Conservation (phyloP, 352 stramenopile genomes). For the Phytopythium ostracodes region DNA sequence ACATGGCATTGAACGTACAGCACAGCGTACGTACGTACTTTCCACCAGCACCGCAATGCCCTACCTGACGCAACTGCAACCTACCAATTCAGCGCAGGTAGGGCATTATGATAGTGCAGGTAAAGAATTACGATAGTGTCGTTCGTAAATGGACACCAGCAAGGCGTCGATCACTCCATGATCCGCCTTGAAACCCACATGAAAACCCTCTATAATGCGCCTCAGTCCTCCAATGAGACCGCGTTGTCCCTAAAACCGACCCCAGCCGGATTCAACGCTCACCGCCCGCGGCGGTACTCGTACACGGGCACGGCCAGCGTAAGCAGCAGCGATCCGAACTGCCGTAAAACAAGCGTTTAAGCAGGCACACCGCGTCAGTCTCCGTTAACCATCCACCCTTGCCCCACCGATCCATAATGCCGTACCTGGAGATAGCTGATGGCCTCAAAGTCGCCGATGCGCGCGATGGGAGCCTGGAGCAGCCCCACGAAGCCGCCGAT, state of each 20-base stretch:
- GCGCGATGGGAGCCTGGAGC: constrained; percentile 56
- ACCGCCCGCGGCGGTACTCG: constrained; percentile 32
- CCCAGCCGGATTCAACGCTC: neutral
- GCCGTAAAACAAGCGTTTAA: neutral
- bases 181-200: too few relatives aligned
- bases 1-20: too few relatives aligned
- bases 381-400: neutral
- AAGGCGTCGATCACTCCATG: too few relatives aligned
- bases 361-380: neutral
- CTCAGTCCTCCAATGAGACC: neutral
- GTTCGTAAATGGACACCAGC: too few relatives aligned
- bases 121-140: too few relatives aligned
- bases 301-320: constrained; percentile 47
- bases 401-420: constrained; percentile 2
- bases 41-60: too few relatives aligned
- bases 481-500: constrained; percentile 59
- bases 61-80: too few relatives aligned
- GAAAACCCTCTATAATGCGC: constrained; percentile 1
- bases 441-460: constrained; percentile 38
- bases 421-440: constrained; percentile 50
- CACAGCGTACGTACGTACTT: too few relatives aligned
- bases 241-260: neutral
- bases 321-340: constrained; percentile 47
- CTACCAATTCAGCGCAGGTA: too few relatives aligned
- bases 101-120: too few relatives aligned